Evolutionary conservation across 306 rosid species (phyloP).

Genomic region (Quercus aquifolioides): DNA sequence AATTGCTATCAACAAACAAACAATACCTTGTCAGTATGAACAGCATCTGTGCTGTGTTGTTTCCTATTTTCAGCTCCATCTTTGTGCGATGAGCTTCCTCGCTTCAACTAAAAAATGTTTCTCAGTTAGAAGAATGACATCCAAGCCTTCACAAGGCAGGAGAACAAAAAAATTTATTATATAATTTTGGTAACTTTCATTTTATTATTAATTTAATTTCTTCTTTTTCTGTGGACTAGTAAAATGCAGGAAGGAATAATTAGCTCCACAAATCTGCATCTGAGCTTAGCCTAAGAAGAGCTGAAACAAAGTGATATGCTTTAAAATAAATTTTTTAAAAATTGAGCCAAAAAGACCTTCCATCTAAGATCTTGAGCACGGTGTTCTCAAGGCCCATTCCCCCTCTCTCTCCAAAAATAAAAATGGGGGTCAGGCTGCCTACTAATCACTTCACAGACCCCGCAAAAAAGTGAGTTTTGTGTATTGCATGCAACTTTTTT

Average conservation of each 20-base stretch:
- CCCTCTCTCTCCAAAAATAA: too few relatives aligned
- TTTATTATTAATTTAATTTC: not conserved
- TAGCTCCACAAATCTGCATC: not conserved
- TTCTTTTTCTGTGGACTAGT: not conserved
- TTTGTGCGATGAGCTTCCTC: conserved; percentile 40
- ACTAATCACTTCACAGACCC: too few relatives aligned
- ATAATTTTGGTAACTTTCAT: too few relatives aligned
- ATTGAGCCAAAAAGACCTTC: too few relatives aligned
- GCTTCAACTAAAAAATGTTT: conserved; percentile 24
- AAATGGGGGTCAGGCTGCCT: too few relatives aligned
- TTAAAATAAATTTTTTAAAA: not conserved
- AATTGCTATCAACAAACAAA: conserved; percentile 1
- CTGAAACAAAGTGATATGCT: not conserved
- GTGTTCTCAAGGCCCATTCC: too few relatives aligned
- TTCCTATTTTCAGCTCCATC: conserved; percentile 26
- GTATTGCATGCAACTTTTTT: too few relatives aligned
- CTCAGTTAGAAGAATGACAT: conserved; percentile 31
- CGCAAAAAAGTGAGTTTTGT: too few relatives aligned
- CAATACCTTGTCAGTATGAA: conserved; percentile 43
- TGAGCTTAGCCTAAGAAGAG: not conserved
- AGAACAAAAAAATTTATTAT: not conserved
- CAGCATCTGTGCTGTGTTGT: conserved; percentile 20
- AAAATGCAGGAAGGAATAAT: not conserved
- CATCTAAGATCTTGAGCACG: too few relatives aligned
- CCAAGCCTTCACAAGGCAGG: not conserved